Evolutionary conservation across 345 rosid species (phyloP).

Genomic region (Pugionium dolabratum): DNA sequence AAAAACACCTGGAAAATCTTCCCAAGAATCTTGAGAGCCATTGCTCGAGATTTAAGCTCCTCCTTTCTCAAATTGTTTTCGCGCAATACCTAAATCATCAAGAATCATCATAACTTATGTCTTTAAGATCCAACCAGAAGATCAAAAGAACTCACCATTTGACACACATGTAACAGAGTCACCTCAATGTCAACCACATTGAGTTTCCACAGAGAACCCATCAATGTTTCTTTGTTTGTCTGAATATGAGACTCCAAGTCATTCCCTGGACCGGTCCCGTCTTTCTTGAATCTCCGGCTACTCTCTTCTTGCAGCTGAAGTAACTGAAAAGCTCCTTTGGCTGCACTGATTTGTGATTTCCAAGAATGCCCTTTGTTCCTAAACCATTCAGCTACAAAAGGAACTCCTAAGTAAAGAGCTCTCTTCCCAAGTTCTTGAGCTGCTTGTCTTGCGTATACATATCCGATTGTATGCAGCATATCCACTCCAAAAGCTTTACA

Average conservation of each 20-base stretch:
- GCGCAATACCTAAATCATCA: slow-evolving; percentile 57
- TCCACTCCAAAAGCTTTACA: slow-evolving; percentile 82
- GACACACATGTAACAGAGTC: slow-evolving; percentile 77
- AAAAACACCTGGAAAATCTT: slow-evolving; percentile 74
- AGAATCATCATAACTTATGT: slow-evolving; percentile 6
- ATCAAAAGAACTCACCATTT: slow-evolving; percentile 55
- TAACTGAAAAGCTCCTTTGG: slow-evolving; percentile 94
- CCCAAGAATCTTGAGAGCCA: slow-evolving; percentile 76
- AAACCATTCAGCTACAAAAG: slow-evolving; percentile 97
- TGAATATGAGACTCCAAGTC: slow-evolving; percentile 75
- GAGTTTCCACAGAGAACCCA: slow-evolving; percentile 85
- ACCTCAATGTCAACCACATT: slow-evolving; percentile 91
- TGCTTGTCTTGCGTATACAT: slow-evolving; percentile 86
- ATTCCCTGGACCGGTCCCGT: slow-evolving; percentile 53
- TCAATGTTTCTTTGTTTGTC: slow-evolving; percentile 67
- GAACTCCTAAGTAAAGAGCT: slow-evolving; percentile 77
- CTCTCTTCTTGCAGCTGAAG: slow-evolving; percentile 92
- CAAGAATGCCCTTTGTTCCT: slow-evolving; percentile 92
- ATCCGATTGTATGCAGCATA: slow-evolving; percentile 85
- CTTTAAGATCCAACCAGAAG: background rate
- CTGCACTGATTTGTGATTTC: slow-evolving; percentile 95
- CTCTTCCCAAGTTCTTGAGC: slow-evolving; percentile 96
- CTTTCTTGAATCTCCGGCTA: slow-evolving; percentile 58
- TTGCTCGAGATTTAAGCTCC: slow-evolving; percentile 70
- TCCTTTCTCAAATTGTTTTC: slow-evolving; percentile 68